Conservation (phyloP, 495 filamentous ascomycete species). For the Xylaria nigripes region DNA sequence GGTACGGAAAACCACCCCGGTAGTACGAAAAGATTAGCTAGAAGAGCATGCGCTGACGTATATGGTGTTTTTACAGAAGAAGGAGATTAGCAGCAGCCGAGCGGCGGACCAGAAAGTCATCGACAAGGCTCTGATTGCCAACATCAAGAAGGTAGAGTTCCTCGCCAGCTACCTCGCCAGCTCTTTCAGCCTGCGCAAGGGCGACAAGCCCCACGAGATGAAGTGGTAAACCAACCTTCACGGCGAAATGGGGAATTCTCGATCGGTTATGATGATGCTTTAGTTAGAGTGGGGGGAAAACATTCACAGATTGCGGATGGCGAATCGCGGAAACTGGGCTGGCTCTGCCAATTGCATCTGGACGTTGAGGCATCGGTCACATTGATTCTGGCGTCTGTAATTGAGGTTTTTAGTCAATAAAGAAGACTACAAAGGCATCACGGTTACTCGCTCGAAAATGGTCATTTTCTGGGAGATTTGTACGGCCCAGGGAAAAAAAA, state of each 20-base stretch:
- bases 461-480: background rate
- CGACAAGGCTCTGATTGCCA: constrained; percentile 83
- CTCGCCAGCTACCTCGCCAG: constrained; percentile 83
- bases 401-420: constrained; percentile 50
- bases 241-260: constrained; percentile 14
- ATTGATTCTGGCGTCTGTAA: constrained; percentile 50
- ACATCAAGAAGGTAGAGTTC: constrained; percentile 89
- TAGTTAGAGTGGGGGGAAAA: constrained; percentile 30
- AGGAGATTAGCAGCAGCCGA: constrained; percentile 78
- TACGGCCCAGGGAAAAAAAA: background rate
- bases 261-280: constrained; percentile 24
- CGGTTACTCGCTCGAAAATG: background rate
- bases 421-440: constrained; percentile 31
- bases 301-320: constrained; percentile 27
- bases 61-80: constrained; percentile 70
- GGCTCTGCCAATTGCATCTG: constrained; percentile 50
- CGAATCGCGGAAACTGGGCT: constrained; percentile 39
- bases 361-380: constrained; percentile 49
- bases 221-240: constrained; percentile 54
- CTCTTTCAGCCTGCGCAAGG: constrained; percentile 93
- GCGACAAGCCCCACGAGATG: constrained; percentile 98
- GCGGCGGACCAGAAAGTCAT: constrained; percentile 95
- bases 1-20: constrained; percentile 49
- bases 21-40: background rate
- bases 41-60: constrained; percentile 5